Base-by-base conservation (phyloP, 139 green algal species). In the Picochlorum sp. region DNA sequence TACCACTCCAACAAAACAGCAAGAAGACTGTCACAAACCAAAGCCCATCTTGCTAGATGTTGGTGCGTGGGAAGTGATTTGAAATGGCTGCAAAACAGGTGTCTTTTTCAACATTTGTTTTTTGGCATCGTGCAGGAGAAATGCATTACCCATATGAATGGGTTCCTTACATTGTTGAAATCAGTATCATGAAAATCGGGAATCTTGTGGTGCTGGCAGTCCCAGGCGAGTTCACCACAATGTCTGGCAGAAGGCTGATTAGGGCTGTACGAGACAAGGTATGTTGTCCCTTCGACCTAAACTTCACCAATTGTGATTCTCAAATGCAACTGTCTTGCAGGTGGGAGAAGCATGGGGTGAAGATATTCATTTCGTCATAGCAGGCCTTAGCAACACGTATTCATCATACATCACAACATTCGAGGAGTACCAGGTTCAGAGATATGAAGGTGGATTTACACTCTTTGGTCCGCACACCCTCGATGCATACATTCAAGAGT, bases 401-500 rank as follows among this genome's bases (percentile, higher is more conserved):
- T 75, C 77, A 30, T 83, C 68, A 24, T 95, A 95, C 59, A 62
- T 95, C 7, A 90, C 87, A 26, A 95, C 87, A 1, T 81, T 56
- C 4, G 87, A 95, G 72, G 87, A 95, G 74, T 95, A 95, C 57
- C 67, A 78, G 34, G 72, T 75, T 6, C 86, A 95, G 76, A 79
- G 87, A 2, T 95, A 95, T 55, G 88, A 95, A 72, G 88, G 88
- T 3, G 88, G 82, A 4, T 89, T 77, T 54, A 95, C 88, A 9
- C 66, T 95, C 20, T 95, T 82, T 60, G 88, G 88, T 6, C 88
- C 84, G 4, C 78, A 88, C 74, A 95, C 88, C 1, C 77, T 95
- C 21, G 80, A 85, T 60, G 88, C 88, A 3, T 95, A 95, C 80
- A 90, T 95, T n/a, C 87, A 95, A 77, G 79, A 87, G 64, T 88